A percentile compares a stretch with the other conserved stretches of the same genome.
Conservation (phyloP, 306 rosid genomes). For the Prunus kanzakura region DNA sequence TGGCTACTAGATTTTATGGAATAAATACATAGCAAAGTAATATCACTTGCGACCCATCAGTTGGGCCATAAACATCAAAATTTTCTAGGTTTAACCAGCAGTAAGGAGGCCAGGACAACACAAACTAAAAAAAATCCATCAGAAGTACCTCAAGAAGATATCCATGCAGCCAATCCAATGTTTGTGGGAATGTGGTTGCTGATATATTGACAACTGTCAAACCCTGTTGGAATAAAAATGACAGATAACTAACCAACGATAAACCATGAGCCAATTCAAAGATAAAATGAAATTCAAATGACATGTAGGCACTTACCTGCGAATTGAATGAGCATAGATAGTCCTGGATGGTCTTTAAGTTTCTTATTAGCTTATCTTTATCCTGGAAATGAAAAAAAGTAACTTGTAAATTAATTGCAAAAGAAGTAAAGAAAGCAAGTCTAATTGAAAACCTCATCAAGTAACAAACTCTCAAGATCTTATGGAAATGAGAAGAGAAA, state of each 20-base stretch:
- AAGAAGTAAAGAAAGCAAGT: background rate
- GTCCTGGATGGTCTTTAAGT: conserved; percentile 88
- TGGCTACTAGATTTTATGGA: background rate
- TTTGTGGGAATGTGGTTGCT: conserved; percentile 86
- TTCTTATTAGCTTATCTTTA: conserved; percentile 64
- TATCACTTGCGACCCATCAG: background rate
- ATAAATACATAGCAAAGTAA: background rate
- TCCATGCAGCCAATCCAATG: conserved; percentile 84
- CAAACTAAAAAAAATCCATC: background rate
- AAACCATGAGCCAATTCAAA: background rate
- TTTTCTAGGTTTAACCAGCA: background rate
- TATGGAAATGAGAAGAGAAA: background rate
- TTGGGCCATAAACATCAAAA: background rate
- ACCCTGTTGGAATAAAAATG: conserved; percentile 54
- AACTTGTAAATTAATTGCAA: background rate
- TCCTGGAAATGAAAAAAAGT: conserved; percentile 52
- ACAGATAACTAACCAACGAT: background rate
- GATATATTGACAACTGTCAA: conserved; percentile 81
- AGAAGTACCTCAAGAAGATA: conserved; percentile 81
- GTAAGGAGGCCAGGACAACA: background rate
- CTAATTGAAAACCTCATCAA: background rate
- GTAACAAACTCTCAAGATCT: background rate
- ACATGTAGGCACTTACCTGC: conserved; percentile 48
- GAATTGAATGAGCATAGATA: conserved; percentile 90
- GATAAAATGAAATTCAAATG: conserved; percentile 1